Base-by-base conservation (phyloP, 495 filamentous ascomycete genomes). In the Penicillium samsonianum region DNA sequence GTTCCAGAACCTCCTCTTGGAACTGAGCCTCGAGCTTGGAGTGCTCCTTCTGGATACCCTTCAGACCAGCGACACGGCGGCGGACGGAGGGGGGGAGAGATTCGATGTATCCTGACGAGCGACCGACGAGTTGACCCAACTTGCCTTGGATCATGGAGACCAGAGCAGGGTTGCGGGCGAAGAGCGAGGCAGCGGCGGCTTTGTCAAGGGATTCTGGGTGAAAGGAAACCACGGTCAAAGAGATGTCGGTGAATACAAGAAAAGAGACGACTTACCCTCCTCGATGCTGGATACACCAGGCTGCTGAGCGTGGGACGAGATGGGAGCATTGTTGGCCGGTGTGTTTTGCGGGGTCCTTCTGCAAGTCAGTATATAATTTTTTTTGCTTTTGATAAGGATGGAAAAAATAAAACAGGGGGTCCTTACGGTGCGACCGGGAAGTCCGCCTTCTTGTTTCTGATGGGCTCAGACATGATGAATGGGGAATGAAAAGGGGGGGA, bases 31-130 rank as follows among this genome's bases (percentile, higher is more conserved):
- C 95, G 62, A 99, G 85, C 78, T 97, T 96, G 50, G 92, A 87
- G 77, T 99, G 95, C 64, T 98, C 95, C 76, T 97, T 98, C 73
- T 99, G 95, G 57, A 99, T 88, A 67, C 93, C 95, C 78, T 98
- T 98, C 33, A 99, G 79, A 58, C 95, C 95, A 45, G 90, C 85
- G 53, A 99, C 93, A 64, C 95, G 92, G 62, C 90, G 89, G 69
- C 92, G 91, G 65, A 99, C 95, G 22, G 84, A 80, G 41, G 83
- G 76, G 26, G 95, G 94, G 17, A 99, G 87, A 20, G 90, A 94
- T 78, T 99, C 95, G 64, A 99, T 91, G 76, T 99, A 99, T 61
- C 95, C 95, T 20, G 94, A 98, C 45, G 95, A 96, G 52, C 89
- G 86, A 60, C 95, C 95, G 61, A 99, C 91, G 51, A 99, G 88